Percentiles rank a stretch among this genome's conserved stretches.
These are phyloP conservation scores for Cercospora janseana DNA, from an alignment of 2,329 filamentous ascomycete genomes.

Conservation along the genomic window DNA sequence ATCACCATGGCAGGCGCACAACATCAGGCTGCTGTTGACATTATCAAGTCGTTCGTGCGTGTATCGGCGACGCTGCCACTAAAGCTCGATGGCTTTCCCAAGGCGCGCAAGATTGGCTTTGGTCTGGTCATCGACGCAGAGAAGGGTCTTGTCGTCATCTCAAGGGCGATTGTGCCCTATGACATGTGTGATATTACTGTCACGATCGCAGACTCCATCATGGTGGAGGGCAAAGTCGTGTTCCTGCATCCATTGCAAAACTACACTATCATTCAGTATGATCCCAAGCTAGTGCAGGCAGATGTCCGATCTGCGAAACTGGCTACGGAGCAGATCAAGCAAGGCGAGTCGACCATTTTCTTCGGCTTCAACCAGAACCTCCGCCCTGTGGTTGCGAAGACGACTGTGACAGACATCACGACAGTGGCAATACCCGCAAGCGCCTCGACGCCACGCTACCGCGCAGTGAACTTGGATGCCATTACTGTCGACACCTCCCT, in stretches of 20 bases:
- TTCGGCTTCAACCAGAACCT: slow-evolving; percentile 98
- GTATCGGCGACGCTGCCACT: slow-evolving; percentile 90
- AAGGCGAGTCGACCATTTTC: slow-evolving; percentile 92
- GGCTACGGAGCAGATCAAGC: slow-evolving; percentile 77
- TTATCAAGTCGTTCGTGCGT: slow-evolving; percentile 92
- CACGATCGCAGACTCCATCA: slow-evolving; percentile 94
- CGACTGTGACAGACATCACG: slow-evolving; percentile 93
- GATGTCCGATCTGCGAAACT: slow-evolving; percentile 87
- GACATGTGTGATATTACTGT: slow-evolving; percentile 95
- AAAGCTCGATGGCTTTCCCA: slow-evolving; percentile 96
- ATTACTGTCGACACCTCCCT: slow-evolving; percentile 95
- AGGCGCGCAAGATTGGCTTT: slow-evolving; percentile 90
- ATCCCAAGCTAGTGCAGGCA: slow-evolving; percentile 87
- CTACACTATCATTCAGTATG: slow-evolving; percentile 93
- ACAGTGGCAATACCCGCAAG: slow-evolving; percentile 96
- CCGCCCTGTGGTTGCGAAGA: slow-evolving; percentile 88
- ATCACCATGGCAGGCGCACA: slow-evolving; percentile 87
- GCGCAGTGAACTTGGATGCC: slow-evolving; percentile 92
- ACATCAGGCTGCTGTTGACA: slow-evolving; percentile 84
- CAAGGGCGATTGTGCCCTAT: slow-evolving; percentile 89
- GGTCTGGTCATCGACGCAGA: slow-evolving; percentile 96
- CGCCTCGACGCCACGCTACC: slow-evolving; percentile 83
- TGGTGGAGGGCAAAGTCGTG: slow-evolving; percentile 88
- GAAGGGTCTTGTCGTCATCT: slow-evolving; percentile 91
- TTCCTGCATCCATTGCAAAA: slow-evolving; percentile 97